Conservation (phyloP, 129 eudicot species). For the Flaveria robusta region DNA sequence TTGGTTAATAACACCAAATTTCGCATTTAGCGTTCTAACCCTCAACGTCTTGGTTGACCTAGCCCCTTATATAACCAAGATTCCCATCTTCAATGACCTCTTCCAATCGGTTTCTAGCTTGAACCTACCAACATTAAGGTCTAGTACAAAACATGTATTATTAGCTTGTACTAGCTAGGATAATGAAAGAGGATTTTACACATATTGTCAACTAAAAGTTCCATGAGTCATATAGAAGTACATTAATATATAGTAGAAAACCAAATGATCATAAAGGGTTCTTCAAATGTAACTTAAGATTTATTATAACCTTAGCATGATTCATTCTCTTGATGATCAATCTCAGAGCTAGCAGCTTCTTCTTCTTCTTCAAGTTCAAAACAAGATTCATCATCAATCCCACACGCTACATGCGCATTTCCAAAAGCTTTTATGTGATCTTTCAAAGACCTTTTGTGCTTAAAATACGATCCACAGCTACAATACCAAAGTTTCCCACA, state of each 20-base stretch:
- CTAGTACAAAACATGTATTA: constrained; percentile 25
- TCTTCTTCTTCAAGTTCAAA: constrained; percentile 56
- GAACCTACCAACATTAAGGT: not conserved
- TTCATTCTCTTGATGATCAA: constrained; percentile 62
- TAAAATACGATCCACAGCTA: constrained; percentile 82
- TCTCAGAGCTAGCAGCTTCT: constrained; percentile 51
- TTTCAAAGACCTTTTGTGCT: constrained; percentile 84
- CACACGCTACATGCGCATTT: constrained; percentile 65
- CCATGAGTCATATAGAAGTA: constrained; percentile 21
- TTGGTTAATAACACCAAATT: too few species aligned
- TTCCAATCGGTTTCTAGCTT: not conserved
- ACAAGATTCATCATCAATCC: constrained; percentile 53
- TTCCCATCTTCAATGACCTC: not conserved
- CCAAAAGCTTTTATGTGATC: constrained; percentile 92
- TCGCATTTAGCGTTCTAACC: too few species aligned
- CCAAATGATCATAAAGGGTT: constrained; percentile 19
- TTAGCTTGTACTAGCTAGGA: constrained; percentile 23
- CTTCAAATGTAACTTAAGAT: constrained; percentile 13
- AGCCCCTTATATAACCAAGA: too few species aligned
- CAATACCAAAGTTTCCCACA: constrained; percentile 95
- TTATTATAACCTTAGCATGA: not conserved
- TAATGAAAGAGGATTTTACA: constrained; percentile 19
- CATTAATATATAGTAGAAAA: constrained; percentile 20
- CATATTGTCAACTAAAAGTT: not conserved
- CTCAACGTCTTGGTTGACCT: too few species aligned